A percentile compares a stretch with the other conserved stretches of the same genome.
These are phyloP conservation scores for Erythrobasidium hasegawianum DNA, from an alignment of 1,284 basidiomycete species.

Conservation along the genomic window DNA sequence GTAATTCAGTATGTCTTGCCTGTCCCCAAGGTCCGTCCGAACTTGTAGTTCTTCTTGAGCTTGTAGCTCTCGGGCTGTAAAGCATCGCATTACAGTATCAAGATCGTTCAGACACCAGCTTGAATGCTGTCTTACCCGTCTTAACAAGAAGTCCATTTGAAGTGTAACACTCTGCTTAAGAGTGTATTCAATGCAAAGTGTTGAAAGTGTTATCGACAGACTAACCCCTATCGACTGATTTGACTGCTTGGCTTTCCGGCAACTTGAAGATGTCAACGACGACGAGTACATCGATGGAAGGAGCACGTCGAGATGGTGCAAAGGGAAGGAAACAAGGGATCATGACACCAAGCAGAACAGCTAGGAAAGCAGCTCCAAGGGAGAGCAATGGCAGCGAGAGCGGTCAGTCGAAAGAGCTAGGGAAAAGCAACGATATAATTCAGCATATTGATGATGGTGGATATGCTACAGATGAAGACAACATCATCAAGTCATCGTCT, in stretches of 20 bases:
- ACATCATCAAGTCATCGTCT: conserved; percentile 5
- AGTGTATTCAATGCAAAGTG: too few relatives aligned
- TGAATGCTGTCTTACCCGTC: conserved; percentile 9
- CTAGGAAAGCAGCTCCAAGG: not conserved
- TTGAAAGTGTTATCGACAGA: too few relatives aligned
- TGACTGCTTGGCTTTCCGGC: too few relatives aligned
- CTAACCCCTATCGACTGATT: too few relatives aligned
- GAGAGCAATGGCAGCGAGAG: not conserved
- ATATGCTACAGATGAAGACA: conserved; percentile 2
- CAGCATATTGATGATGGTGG: not conserved
- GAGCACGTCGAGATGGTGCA: too few relatives aligned
- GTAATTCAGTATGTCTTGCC: conserved; percentile 3
- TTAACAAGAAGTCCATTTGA: conserved; percentile 22
- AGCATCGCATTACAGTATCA: not conserved
- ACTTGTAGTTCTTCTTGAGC: conserved; percentile 42
- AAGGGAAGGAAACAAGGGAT: not conserved
- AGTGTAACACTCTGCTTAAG: not conserved
- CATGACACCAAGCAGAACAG: not conserved
- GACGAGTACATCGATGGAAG: too few relatives aligned
- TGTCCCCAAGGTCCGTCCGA: conserved; percentile 60
- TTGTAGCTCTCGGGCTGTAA: conserved; percentile 41
- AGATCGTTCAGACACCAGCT: too few relatives aligned
- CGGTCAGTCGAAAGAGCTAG: not conserved
- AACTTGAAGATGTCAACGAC: too few relatives aligned
- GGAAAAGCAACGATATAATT: not conserved